Conservation (phyloP, 805 yeast species). For the Barnettozyma californica region DNA sequence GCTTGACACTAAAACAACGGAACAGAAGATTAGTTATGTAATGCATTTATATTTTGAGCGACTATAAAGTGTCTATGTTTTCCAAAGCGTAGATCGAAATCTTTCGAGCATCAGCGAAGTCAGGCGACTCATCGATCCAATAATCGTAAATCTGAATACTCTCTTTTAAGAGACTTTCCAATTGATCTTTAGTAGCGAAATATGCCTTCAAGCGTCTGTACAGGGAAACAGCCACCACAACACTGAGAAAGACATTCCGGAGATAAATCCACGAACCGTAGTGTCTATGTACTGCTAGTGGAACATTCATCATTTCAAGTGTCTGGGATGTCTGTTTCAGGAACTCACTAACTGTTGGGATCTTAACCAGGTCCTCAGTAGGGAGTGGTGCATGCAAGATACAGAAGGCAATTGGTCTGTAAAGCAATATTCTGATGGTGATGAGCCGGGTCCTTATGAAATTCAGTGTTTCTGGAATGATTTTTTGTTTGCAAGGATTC, state of each 20-base stretch:
- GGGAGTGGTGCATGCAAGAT: slow-evolving; percentile 16
- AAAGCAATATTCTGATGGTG: slow-evolving; percentile 16
- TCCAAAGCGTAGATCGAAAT: slow-evolving; percentile 4
- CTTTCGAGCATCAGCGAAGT: slow-evolving; percentile 10
- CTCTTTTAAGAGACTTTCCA: slow-evolving; percentile 7
- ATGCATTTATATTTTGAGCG: too few species aligned
- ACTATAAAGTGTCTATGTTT: slow-evolving; percentile 2
- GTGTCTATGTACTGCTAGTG: slow-evolving; percentile 23
- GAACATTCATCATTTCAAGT: slow-evolving; percentile 16
- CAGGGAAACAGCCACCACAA: slow-evolving; percentile 9
- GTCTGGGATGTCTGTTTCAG: slow-evolving; percentile 17
- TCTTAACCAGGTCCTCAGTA: not conserved
- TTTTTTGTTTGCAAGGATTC: not conserved
- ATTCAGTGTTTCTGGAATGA: slow-evolving; percentile 17
- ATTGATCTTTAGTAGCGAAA: slow-evolving; percentile 10
- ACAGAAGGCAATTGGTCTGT: slow-evolving; percentile 19
- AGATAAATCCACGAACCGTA: slow-evolving; percentile 24
- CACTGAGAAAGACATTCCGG: slow-evolving; percentile 13
- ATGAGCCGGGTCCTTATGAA: slow-evolving; percentile 22
- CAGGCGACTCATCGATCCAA: slow-evolving; percentile 21
- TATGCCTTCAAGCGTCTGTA: slow-evolving; percentile 10
- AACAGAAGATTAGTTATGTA: too few species aligned
- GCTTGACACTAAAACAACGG: not conserved
- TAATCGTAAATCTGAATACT: slow-evolving; percentile 12
- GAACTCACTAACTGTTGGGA: slow-evolving; percentile 15